Conservation (phyloP, 2,329 filamentous ascomycete species). For the Penicillium verrucosum region DNA sequence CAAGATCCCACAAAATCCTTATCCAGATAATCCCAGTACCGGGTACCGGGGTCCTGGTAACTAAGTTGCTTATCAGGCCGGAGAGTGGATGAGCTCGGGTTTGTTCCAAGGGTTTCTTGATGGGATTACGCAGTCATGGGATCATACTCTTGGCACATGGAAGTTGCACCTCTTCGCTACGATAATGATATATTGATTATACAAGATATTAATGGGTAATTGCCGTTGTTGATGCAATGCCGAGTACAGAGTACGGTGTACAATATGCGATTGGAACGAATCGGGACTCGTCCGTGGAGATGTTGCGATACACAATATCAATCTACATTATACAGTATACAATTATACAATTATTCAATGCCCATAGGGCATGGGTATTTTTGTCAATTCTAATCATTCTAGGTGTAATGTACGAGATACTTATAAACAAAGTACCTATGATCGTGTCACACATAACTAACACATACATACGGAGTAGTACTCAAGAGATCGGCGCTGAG, state of each 20-base stretch:
- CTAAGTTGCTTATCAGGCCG: not conserved
- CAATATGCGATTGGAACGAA: not conserved
- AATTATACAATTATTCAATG: not conserved
- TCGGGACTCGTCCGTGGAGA: not conserved
- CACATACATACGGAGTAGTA: not conserved
- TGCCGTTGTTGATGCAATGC: not conserved
- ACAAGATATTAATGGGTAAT: not conserved
- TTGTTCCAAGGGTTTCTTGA: not conserved
- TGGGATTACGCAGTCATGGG: constrained; percentile 4
- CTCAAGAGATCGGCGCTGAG: not conserved
- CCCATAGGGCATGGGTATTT: not conserved
- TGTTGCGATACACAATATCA: not conserved
- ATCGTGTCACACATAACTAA: not conserved
- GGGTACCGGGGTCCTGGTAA: not conserved
- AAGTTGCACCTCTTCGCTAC: not conserved
- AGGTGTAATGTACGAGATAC: not conserved
- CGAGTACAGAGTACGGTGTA: not conserved
- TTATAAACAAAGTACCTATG: not conserved
- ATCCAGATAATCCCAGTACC: not conserved
- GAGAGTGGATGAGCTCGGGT: not conserved
- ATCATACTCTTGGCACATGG: not conserved
- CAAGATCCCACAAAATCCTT: not conserved
- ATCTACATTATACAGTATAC: not conserved
- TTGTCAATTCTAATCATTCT: not conserved
- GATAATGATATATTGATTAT: not conserved